Base-by-base conservation (phyloP, 2,329 filamentous ascomycete species). In the Penicillium brasilianum region DNA sequence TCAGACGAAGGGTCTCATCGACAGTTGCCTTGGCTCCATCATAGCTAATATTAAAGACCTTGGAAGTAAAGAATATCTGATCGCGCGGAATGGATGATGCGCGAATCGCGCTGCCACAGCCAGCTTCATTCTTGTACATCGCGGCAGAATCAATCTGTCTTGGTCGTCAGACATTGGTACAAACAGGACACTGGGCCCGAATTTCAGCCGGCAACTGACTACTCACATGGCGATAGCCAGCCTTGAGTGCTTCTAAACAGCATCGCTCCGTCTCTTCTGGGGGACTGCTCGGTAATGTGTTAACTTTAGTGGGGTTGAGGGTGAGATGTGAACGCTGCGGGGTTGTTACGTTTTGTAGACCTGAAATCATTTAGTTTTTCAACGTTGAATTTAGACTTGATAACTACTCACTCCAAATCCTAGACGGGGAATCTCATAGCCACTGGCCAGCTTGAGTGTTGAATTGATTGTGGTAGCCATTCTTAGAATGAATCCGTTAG, bases 41-140 rank as follows among this genome's bases (percentile, higher is more conserved):
- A 30, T 68, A 68, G 43, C 56, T 64, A 32, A 66, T 63, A 30
- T 68, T 48, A 22, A 64, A 57, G 43, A 61, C 64, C 30, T 68
- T 66, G 52, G 61, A 60, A 9, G 90, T 93, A 75, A 90, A 93
- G 75, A 90, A 90, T 48, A 93, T 81, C 69, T 92, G 87, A 60
- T 88, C 83, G 3, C 90, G 84, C 62, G 80, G 84, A 36, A 91
- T 74, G 0, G 77, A 80, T 0, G 78, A 62, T 0, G 73, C 77
- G 62, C 86, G 86, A 63, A 93, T 89, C 4, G 88, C 87, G 46
- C 81, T 77, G 1, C 90, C 90, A 11, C 87, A 85, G 67, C 91
- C 85, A 28, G 78, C 78, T 76, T 93, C 91, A 64, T 93, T 93
- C 71, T 84, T 78, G 72, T 87, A 87, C 82, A 84, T 84, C 66